A percentile compares a stretch with the other conserved stretches of the same genome.
These are phyloP conservation scores for slime mould (Dictyostelium discoideum) DNA, from an alignment of 78 protist genomes.

Conservation along the genomic window DNA sequence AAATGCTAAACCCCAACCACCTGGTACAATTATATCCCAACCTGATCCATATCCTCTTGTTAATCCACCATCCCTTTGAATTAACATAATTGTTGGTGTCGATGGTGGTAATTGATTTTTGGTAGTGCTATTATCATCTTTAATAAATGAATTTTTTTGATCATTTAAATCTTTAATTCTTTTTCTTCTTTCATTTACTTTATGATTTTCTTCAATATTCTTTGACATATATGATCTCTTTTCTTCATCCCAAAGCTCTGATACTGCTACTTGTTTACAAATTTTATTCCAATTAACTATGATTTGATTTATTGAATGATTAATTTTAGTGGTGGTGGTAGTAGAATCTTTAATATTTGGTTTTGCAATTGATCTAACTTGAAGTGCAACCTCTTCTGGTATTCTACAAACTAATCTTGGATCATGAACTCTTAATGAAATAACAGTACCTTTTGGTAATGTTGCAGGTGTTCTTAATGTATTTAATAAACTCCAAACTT, in stretches of 20 bases:
- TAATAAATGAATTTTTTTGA: not conserved
- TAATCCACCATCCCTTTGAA: slow-evolving; percentile 73
- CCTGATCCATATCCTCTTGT: slow-evolving; percentile 76
- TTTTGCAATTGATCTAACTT: slow-evolving; percentile 22
- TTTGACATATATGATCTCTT: not conserved
- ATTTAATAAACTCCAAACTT: slow-evolving; percentile 50
- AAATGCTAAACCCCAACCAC: slow-evolving; percentile 69
- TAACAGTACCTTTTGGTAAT: slow-evolving; percentile 54
- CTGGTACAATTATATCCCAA: slow-evolving; percentile 79
- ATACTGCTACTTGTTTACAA: slow-evolving; percentile 15
- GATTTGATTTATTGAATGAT: slow-evolving; percentile 16
- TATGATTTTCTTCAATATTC: slow-evolving; percentile 5
- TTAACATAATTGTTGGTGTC: slow-evolving; percentile 32
- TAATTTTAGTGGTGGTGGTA: not conserved
- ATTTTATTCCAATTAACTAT: slow-evolving; percentile 29
- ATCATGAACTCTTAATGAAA: slow-evolving; percentile 52
- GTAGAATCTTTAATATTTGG: slow-evolving; percentile 1
- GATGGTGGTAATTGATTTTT: not conserved
- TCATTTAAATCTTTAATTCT: slow-evolving; percentile 16
- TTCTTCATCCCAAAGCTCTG: slow-evolving; percentile 8
- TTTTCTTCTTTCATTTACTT: slow-evolving; percentile 43
- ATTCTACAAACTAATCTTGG: slow-evolving; percentile 57
- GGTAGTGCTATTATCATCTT: not conserved
- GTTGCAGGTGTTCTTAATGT: slow-evolving; percentile 61
- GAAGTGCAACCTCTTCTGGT: slow-evolving; percentile 45